Percentiles rank a stretch among this genome's conserved stretches.
phyloP scores from a whole-genome alignment of 208 protist species.

The Sergeia podlipaevii region DNA sequence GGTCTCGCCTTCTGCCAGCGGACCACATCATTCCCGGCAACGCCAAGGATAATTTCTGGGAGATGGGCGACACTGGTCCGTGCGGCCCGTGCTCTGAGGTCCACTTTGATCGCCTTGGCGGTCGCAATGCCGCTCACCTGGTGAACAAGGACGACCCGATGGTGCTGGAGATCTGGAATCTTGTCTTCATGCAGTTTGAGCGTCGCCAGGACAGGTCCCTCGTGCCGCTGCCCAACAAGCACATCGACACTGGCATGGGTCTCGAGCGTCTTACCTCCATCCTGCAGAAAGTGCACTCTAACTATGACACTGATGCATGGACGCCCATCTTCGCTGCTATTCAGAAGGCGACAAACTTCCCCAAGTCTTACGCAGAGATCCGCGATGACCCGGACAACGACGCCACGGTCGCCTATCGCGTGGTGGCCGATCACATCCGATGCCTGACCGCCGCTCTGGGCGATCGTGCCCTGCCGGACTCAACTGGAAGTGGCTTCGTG shows the following conservation, averaged over 20 bases:
- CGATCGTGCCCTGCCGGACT: constrained; percentile 96
- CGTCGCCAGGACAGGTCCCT: constrained; percentile 89
- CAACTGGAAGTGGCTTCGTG: constrained; percentile 95
- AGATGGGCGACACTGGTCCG: constrained; percentile 98
- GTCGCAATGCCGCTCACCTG: constrained; percentile 92
- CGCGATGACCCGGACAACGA: constrained; percentile 81
- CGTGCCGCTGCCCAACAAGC: constrained; percentile 83
- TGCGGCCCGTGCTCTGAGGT: constrained; percentile 99
- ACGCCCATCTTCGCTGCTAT: constrained; percentile 96
- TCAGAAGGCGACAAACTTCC: constrained; percentile 90
- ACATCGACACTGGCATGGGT: constrained; percentile 99
- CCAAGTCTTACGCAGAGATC: constrained; percentile 82
- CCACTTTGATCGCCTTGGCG: constrained; percentile 98
- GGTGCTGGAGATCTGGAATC: constrained; percentile 99
- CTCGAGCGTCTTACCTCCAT: constrained; percentile 97
- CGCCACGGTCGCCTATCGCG: constrained; percentile 96
- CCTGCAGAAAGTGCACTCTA: constrained; percentile 95
- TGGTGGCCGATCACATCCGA: constrained; percentile 99
- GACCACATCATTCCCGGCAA: constrained; percentile 89
- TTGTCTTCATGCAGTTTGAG: constrained; percentile 99
- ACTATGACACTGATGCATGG: constrained; percentile 99
- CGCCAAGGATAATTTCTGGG: constrained; percentile 99
- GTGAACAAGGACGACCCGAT: constrained; percentile 99
- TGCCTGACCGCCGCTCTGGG: constrained; percentile 96
- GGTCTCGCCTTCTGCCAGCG: constrained; percentile 91